Base-by-base conservation (phyloP, 164 flowering plant genomes). In the Annona squamosa region DNA sequence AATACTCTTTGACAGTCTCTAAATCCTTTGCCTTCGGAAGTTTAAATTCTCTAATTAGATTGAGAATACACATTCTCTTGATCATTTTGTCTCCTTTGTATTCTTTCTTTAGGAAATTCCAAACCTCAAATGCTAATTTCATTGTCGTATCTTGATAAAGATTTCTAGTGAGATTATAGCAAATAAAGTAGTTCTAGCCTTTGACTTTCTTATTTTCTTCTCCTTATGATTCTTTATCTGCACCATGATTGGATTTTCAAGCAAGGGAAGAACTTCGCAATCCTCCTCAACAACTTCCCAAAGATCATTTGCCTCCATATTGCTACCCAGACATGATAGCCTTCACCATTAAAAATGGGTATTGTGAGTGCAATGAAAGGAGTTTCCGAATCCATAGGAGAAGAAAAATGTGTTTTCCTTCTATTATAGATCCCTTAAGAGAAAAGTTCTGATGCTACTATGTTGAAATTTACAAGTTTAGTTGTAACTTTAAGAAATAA, bases 1-100 rank as follows among this genome's bases (percentile, higher is more conserved):
- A 46, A 9, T 67, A 67, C 10, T 67, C 69, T 42, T 68, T 48
- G 18, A 68, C 26, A 16, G 71, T 68, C 46, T 68, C 59, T 45
- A 41, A 47, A 5, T 68, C 59, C 57, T 46, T 68, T 37, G 46
- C n/a, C 26, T 37, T 68, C 46, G 18, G 57, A 13, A 46, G 6
- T 56, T 16, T 57, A 46, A 68, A 68, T 68, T 68, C 71, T 46
- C 71, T 68, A 12, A 68, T 68, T 16, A 65, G 45, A 65, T 65
- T 65, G 3, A 65, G 12, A 41, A 65, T 16, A 26, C 41, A 44
- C 67, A 65, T 65, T 12, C 46, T 12, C 41, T 41, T 65, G 43
- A 65, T 5, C 41, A 42, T 12, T 65, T 65, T 45, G 41, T 65
- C 18, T 65, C 45, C 67, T 19, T 65, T 44, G 41, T 65, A 65